These are phyloP conservation scores for Orychophragmus violaceus DNA, from an alignment of 345 rosid genomes.

Conservation along the genomic window DNA sequence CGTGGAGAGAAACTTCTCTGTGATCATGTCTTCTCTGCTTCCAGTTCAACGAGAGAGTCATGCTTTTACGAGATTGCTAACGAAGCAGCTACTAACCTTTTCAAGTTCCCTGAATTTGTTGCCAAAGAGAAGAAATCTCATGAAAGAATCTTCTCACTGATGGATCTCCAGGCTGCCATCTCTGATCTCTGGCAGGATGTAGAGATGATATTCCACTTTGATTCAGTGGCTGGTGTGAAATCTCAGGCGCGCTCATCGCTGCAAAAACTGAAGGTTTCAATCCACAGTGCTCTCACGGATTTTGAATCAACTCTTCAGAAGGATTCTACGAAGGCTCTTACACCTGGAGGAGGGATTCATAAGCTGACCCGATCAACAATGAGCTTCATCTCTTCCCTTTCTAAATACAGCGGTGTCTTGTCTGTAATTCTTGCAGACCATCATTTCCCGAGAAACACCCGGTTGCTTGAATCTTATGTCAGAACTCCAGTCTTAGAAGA, in stretches of 20 bases:
- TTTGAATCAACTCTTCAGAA: constrained; percentile 54
- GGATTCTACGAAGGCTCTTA: constrained; percentile 38
- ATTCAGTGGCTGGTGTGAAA: constrained; percentile 46
- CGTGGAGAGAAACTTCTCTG: constrained; percentile 59
- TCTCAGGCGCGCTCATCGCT: constrained; percentile 50
- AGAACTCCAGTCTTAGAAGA: constrained; percentile 36
- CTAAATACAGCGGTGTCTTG: constrained; percentile 47
- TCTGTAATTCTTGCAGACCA: constrained; percentile 51
- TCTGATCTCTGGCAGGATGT: constrained; percentile 63
- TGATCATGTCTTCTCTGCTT: constrained; percentile 60
- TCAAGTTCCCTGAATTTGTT: constrained; percentile 62
- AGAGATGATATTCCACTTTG: constrained; percentile 53
- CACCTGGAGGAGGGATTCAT: constrained; percentile 69
- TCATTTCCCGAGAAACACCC: constrained; percentile 34
- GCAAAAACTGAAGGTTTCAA: constrained; percentile 48
- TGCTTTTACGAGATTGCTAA: constrained; percentile 58
- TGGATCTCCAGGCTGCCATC: constrained; percentile 61
- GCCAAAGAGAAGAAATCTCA: constrained; percentile 50
- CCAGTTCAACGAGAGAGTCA: constrained; percentile 47
- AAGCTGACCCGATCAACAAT: constrained; percentile 57
- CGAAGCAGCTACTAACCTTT: constrained; percentile 59
- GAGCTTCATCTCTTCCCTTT: constrained; percentile 57
- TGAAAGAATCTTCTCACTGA: constrained; percentile 48
- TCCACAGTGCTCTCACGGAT: constrained; percentile 35
- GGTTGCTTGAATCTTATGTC: constrained; percentile 46